Base-by-base conservation (phyloP, 805 yeast genomes). In the Wickerhamomyces queroliae region DNA sequence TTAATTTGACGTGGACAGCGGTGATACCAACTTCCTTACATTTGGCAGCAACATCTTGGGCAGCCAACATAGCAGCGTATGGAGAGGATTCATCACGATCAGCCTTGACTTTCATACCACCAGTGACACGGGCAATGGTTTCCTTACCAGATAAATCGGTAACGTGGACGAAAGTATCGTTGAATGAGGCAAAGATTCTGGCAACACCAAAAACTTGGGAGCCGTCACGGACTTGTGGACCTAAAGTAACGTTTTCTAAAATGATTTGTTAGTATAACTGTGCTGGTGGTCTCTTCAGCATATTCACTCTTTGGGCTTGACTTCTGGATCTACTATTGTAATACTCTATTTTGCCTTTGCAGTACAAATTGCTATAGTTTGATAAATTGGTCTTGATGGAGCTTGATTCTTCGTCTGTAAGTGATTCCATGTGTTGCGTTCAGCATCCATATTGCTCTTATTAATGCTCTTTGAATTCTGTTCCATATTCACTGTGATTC, bases 91-190 rank as follows among this genome's bases (percentile, higher is more conserved):
- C 99, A 72, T 95, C 99, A 80, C 98, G 88, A 80, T 93, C 99
- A 65, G 99, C 99, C 83, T 93, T 93, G 74, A 93, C 99, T 83
- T 93, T 93, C 99, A 93, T 93, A 77, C 99, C 99, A 82, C 99
- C 99, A 67, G 99, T 93, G 63, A 93, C 96, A 79, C 98, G 89
- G 79, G 96, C 83, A 68, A 93, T 91, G 77, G 99, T 93, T 79
- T 95, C 99, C 76, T 91, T 93, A 76, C 99, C 99, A 64, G 98
- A 87, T 62, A 90, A 78, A 80, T 93, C 99, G 64, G 99, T 93
- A 63, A 93, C 93, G 74, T 93, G 99, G 63, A 93, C 99, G 77
- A 93, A 93, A 56, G 99, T 93, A 80, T 93, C 99, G 85, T 93
- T 93, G 82, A 90, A 89, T 56, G 99, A 95, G 66, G 99, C 99